Conservation (phyloP, 2,329 filamentous ascomycete species). For the Hymenotorrendiella dingleyae region DNA sequence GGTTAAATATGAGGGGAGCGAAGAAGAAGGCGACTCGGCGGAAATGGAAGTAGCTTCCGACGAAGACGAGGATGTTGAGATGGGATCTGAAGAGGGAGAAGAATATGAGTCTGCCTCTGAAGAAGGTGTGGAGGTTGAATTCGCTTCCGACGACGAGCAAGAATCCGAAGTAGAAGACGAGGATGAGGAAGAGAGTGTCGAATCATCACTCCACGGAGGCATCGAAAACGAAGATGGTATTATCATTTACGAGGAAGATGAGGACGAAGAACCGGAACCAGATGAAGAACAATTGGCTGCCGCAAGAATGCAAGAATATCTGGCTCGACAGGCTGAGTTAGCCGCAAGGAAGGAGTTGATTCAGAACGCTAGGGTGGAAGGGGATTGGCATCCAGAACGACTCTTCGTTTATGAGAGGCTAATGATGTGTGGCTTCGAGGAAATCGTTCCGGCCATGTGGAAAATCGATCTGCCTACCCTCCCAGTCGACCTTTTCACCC, state of each 20-base stretch:
- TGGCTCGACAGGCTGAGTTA: slow-evolving; percentile 26
- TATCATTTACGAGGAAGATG: slow-evolving; percentile 5
- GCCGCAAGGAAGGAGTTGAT: slow-evolving; percentile 20
- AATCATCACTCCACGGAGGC: no score
- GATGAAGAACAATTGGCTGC: slow-evolving; percentile 12
- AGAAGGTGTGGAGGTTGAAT: slow-evolving; percentile 5
- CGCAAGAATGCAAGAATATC: slow-evolving; percentile 26
- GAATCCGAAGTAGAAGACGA: slow-evolving; percentile 4
- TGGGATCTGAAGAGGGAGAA: slow-evolving; percentile 4
- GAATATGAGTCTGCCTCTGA: slow-evolving; percentile 4
- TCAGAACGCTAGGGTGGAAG: slow-evolving; percentile 18
- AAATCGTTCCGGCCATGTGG: slow-evolving; percentile 25
- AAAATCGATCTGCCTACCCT: slow-evolving; percentile 28
- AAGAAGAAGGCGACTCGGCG: not conserved
- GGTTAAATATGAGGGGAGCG: not conserved
- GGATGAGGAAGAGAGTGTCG: slow-evolving; percentile 4
- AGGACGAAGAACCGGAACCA: slow-evolving; percentile 7
- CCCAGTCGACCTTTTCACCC: slow-evolving; percentile 25
- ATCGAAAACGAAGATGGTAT: slow-evolving; percentile 4
- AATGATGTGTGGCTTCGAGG: slow-evolving; percentile 27
- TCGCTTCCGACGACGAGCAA: slow-evolving; percentile 2
- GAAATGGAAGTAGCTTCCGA: no score
- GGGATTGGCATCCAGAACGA: slow-evolving; percentile 28
- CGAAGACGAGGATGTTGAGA: not conserved
- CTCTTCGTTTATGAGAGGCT: slow-evolving; percentile 27